Percentiles rank a stretch among this genome's conserved stretches.
These are phyloP conservation scores for Ascochyta viciae-villosae DNA, from an alignment of 2,329 filamentous ascomycete species.

Conservation along the genomic window DNA sequence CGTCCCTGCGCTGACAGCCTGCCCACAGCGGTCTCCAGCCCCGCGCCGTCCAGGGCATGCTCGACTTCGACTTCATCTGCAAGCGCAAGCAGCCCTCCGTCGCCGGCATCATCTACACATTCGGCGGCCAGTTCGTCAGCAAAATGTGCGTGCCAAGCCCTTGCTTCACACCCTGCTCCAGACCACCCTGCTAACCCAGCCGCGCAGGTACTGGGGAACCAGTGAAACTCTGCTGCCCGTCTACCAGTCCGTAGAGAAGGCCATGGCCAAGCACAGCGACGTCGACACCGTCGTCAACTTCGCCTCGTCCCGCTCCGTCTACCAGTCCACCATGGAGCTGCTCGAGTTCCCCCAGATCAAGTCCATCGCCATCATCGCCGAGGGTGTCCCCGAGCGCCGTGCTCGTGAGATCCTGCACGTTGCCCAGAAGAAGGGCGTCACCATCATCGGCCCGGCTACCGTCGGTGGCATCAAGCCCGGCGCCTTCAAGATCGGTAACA, in stretches of 20 bases:
- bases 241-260: conserved; percentile 93
- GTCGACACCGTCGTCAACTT: conserved; percentile 99
- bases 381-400: conserved; percentile 97
- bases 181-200: conserved; percentile 24
- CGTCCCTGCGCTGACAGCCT: not conserved
- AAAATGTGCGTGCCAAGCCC: conserved; percentile 75
- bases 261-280: conserved; percentile 93
- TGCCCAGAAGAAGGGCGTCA: conserved; percentile 97
- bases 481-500: conserved; percentile 99
- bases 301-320: conserved; percentile 97
- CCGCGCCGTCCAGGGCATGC: conserved; percentile 69
- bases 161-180: not conserved
- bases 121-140: conserved; percentile 99
- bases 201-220: conserved; percentile 88
- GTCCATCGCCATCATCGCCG: conserved; percentile 98
- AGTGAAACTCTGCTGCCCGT: conserved; percentile 98
- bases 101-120: conserved; percentile 99
- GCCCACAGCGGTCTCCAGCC: conserved; percentile 83
- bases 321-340: conserved; percentile 97
- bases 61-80: conserved; percentile 99
- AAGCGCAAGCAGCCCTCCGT: conserved; percentile 96
- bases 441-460: conserved; percentile 97
- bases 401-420: conserved; percentile 97
- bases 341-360: conserved; percentile 97
- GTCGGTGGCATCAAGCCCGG: conserved; percentile 99